Evolutionary conservation across 176 grass and related monocot species (phyloP).

Genomic region (Guadua angustifolia): DNA sequence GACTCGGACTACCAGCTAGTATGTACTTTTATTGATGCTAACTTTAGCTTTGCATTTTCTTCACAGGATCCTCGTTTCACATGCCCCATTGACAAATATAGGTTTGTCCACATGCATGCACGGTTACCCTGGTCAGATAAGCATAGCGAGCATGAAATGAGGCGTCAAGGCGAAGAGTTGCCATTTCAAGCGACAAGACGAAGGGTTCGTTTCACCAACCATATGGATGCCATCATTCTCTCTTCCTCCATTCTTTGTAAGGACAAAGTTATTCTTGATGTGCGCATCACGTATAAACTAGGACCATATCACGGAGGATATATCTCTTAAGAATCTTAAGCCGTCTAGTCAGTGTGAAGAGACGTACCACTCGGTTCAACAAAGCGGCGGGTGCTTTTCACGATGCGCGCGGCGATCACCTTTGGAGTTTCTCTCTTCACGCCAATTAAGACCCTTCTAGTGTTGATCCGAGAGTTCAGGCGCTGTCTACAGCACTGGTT

Average conservation of each 20-base stretch:
- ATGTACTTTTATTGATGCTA: neutral
- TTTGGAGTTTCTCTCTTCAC: too few relatives aligned
- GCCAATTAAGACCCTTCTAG: too few relatives aligned
- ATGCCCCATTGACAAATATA: neutral
- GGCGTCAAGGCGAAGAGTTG: neutral
- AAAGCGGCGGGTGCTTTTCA: too few relatives aligned
- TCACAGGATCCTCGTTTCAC: neutral
- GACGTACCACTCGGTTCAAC: too few relatives aligned
- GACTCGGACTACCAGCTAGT: neutral
- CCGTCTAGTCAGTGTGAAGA: too few relatives aligned
- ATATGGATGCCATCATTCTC: neutral
- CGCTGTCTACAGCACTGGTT: too few relatives aligned
- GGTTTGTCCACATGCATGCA: neutral
- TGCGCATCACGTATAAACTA: neutral
- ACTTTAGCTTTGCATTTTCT: neutral
- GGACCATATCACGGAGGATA: too few relatives aligned
- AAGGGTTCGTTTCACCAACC: conserved; percentile 31
- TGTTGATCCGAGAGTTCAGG: too few relatives aligned
- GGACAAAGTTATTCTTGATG: neutral
- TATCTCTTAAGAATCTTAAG: too few relatives aligned
- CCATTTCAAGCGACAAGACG: neutral
- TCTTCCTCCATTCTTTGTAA: neutral
- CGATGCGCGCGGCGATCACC: too few relatives aligned
- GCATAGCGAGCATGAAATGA: conserved; percentile 5
- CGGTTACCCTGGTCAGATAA: neutral